phyloP scores from a whole-genome alignment of 2,329 filamentous ascomycete species.

The Colletotrichum eremochloae region DNA sequence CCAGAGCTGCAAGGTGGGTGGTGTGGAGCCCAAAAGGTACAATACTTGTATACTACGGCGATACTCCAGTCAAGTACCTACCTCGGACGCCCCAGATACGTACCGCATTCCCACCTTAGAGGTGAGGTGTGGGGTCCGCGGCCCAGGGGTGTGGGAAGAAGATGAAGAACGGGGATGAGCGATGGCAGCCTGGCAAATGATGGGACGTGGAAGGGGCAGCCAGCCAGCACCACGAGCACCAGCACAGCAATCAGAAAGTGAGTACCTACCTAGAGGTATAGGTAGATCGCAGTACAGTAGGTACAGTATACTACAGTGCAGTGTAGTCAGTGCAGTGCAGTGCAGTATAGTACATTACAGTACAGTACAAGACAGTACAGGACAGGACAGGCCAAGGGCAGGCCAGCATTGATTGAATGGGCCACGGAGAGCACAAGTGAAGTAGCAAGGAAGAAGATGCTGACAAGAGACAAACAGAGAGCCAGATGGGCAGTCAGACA shows the following conservation, averaged over 20 bases:
- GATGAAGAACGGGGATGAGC: slow-evolving; percentile 17
- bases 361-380: too few relatives aligned
- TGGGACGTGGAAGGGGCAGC: slow-evolving; percentile 9
- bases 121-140: slow-evolving; percentile 12
- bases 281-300: too few relatives aligned
- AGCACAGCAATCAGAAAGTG: neutral
- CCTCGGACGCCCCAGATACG: neutral
- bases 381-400: neutral
- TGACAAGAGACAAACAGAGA: neutral
- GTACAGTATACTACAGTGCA: too few relatives aligned
- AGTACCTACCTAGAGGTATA: neutral
- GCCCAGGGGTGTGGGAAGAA: slow-evolving; percentile 11
- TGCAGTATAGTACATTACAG: too few relatives aligned
- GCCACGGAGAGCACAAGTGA: neutral
- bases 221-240: neutral
- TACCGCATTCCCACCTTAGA: neutral
- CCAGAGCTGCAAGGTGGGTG: neutral
- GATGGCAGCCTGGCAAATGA: slow-evolving; percentile 6
- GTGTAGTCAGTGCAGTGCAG: too few relatives aligned
- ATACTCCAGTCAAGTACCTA: neutral
- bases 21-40: neutral
- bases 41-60: neutral
- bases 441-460: neutral
- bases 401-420: neutral
- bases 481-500: neutral